Percentiles rank a stretch among this genome's conserved stretches.
Evolutionary conservation across 2,329 filamentous ascomycete species (phyloP).

Genomic region (Colletotrichum sp.): DNA sequence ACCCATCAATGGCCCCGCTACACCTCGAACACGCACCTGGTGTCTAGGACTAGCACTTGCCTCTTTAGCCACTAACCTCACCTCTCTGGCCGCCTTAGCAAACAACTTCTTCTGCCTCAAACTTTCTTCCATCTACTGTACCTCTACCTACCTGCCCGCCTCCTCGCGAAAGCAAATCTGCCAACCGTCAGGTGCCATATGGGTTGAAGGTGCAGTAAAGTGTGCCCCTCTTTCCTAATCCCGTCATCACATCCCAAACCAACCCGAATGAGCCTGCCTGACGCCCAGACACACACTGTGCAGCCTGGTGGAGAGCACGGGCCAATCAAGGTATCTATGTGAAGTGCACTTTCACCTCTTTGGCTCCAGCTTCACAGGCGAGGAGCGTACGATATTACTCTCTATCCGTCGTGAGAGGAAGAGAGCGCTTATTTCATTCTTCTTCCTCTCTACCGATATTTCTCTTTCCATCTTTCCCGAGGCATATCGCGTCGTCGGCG

Average conservation of each 20-base stretch:
- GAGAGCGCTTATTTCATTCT: not conserved
- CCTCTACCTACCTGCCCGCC: not conserved
- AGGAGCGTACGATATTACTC: not conserved
- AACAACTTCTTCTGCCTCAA: not conserved
- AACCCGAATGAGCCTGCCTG: not conserved
- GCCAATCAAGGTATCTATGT: not conserved
- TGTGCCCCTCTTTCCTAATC: slow-evolving; percentile 21
- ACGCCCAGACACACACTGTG: slow-evolving; percentile 19
- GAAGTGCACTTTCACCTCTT: not conserved
- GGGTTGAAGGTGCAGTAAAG: not conserved
- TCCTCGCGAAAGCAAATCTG: not conserved
- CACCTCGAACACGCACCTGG: not conserved
- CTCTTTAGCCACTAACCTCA: not conserved
- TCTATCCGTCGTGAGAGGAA: not conserved
- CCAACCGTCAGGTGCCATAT: not conserved
- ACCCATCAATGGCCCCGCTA: not conserved
- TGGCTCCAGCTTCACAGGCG: not conserved
- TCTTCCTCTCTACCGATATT: not conserved
- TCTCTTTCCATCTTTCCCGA: not conserved
- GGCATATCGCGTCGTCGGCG: not conserved
- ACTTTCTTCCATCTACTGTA: not conserved
- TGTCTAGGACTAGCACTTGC: not conserved
- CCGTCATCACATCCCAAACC: slow-evolving; percentile 11
- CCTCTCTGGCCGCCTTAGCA: not conserved
- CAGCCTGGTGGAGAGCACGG: slow-evolving; percentile 1